Evolutionary conservation across 257 asterid species (phyloP), one percentile per base, ranked within the genome.

Genomic region (Orobanche coerulescens): DNA sequence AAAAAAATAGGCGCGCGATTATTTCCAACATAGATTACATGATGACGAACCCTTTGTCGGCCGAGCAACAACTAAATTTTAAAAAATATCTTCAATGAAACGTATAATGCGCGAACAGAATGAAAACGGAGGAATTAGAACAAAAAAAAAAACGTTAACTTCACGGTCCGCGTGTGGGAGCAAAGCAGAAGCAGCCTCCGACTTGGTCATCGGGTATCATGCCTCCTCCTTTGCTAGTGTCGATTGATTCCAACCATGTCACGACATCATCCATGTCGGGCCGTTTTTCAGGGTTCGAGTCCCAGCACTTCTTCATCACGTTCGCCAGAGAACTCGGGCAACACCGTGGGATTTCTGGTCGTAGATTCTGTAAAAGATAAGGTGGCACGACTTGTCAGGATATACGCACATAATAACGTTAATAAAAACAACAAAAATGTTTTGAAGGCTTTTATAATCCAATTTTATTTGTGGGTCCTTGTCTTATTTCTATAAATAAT

Each of bases 241-340:
- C 95, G 26, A 90, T 67, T 1, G 88, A 94, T 62, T 90, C 95
- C 71, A 90, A 74, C 76, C 82, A 18, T 70, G 69, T 79, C 64
- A 84, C 95, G 1, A 90, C 97, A 64, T 84, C 95, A 31, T 90
- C 95, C 97, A 90, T 90, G 5, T 84, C 88, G 0, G 97, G 97
- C 39, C 97, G 73, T 58, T 84, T 86, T n/a, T 84, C 86, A 0
- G 94, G 86, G 44, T 84, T 86, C 3, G 81, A 82, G 0, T 86
- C 95, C 97, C 97, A 86, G 40, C 94, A 90, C 58, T 69, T 84
- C 48, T 77, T 86, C 97, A 90, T 90, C 55, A 86, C 74, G 58
- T 53, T 73, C 11, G 85, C 71, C 6, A 82, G 61, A 12, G 92
- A 70, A 73, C 79, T 81, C 10, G 93, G 94, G 46, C 97, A 86